Conservation (phyloP, 164 flowering plant species). For the Platanus orientalis region DNA sequence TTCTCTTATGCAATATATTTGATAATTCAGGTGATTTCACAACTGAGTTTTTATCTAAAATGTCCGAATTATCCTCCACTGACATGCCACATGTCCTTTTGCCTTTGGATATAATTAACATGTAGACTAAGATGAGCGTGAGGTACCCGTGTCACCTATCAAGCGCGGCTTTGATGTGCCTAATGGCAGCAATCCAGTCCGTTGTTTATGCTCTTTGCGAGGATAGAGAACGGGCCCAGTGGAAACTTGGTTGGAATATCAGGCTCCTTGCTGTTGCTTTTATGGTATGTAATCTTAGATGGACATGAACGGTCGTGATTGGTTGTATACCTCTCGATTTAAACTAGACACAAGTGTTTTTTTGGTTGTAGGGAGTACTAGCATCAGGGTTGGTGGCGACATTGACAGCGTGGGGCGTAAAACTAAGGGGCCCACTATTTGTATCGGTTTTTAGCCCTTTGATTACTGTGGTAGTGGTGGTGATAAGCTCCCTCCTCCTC, state of each 20-base stretch:
- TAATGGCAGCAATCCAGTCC: conserved; percentile 32
- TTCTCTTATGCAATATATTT: conserved; percentile 35
- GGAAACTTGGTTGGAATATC: conserved; percentile 51
- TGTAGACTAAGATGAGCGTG: conserved; percentile 40
- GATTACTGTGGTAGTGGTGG: conserved; percentile 45
- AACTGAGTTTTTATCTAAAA: too few relatives aligned
- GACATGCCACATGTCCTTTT: not conserved
- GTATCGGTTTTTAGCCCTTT: conserved; percentile 53
- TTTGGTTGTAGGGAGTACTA: conserved; percentile 36
- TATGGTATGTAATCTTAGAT: conserved; percentile 24
- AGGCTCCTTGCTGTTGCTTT: conserved; percentile 39
- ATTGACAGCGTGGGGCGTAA: conserved; percentile 41
- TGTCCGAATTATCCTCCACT: not conserved
- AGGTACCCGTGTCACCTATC: conserved; percentile 41
- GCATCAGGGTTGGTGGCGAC: conserved; percentile 40
- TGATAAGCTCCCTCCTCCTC: conserved; percentile 35
- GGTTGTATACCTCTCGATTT: not conserved
- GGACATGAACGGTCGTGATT: too few relatives aligned
- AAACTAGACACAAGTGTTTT: too few relatives aligned
- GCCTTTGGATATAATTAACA: too few relatives aligned
- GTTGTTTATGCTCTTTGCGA: conserved; percentile 24
- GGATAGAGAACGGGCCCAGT: conserved; percentile 37
- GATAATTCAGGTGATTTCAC: conserved; percentile 38
- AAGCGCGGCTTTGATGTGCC: conserved; percentile 37
- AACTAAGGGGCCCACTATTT: conserved; percentile 49